Evolutionary conservation across 2,329 filamentous ascomycete species (phyloP).

Genomic region (Endoconidiophora polonica): DNA sequence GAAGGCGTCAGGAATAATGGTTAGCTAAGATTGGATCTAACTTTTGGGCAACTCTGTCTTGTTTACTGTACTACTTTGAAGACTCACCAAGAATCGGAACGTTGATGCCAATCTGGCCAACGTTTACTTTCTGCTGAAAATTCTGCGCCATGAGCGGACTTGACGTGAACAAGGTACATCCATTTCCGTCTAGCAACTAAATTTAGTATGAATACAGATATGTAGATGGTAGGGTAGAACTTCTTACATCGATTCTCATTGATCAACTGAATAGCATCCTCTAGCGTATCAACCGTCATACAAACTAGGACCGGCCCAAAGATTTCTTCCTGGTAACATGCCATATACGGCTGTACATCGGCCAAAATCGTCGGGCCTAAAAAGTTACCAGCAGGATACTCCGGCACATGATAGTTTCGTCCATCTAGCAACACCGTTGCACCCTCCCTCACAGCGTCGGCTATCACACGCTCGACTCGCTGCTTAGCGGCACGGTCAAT

Average conservation of each 20-base stretch:
- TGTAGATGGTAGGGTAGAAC: not conserved
- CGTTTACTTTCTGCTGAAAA: slow-evolving; percentile 16
- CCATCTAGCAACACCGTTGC: slow-evolving; percentile 17
- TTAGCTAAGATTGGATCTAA: not conserved
- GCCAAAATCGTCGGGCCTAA: slow-evolving; percentile 16
- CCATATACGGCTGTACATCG: slow-evolving; percentile 15
- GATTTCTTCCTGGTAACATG: slow-evolving; percentile 18
- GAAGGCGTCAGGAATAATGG: not conserved
- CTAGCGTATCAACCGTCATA: slow-evolving; percentile 15
- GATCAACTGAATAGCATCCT: slow-evolving; percentile 17
- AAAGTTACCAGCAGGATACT: slow-evolving; percentile 18
- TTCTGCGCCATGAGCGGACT: slow-evolving; percentile 13
- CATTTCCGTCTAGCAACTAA: slow-evolving; percentile 15
- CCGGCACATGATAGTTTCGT: slow-evolving; percentile 13
- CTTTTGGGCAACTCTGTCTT: not conserved
- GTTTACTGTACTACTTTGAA: not conserved
- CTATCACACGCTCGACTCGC: slow-evolving; percentile 15
- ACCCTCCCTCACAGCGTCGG: slow-evolving; percentile 15
- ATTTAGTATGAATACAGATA: not conserved
- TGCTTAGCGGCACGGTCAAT: slow-evolving; percentile 15
- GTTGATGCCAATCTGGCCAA: slow-evolving; percentile 18
- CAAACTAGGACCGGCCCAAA: slow-evolving; percentile 18
- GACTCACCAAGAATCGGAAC: slow-evolving; percentile 15
- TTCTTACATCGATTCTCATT: slow-evolving; percentile 18
- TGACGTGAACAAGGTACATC: slow-evolving; percentile 16